A percentile compares a stretch with the other conserved stretches of the same genome.
phyloP scores from a whole-genome alignment of 768 basidiomycete genomes.

The Neoboletus brunneissimus region DNA sequence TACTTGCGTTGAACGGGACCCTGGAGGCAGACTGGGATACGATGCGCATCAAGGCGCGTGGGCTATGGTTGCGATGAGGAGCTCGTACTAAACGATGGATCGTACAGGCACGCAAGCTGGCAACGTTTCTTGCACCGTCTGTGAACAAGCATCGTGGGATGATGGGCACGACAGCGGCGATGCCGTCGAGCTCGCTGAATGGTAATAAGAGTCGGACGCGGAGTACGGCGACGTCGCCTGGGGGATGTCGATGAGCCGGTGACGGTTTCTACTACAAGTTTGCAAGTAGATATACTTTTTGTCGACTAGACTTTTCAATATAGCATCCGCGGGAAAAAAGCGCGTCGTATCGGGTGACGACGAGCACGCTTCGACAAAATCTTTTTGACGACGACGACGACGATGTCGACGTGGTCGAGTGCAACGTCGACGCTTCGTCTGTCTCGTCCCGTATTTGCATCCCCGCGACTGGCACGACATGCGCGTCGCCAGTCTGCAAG shows the following conservation, averaged over 20 bases:
- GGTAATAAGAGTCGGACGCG: constrained; percentile 26
- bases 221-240: constrained; percentile 31
- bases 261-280: background rate
- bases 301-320: background rate
- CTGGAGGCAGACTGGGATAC: constrained; percentile 63
- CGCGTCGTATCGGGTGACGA: background rate
- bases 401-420: constrained; percentile 22
- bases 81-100: background rate
- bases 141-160: constrained; percentile 37
- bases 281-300: background rate
- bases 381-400: constrained; percentile 11
- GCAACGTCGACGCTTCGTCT: constrained; percentile 18
- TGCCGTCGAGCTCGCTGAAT: constrained; percentile 4
- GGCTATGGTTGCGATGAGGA: background rate
- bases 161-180: constrained; percentile 16
- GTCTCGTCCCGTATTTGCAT: constrained; percentile 4
- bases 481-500: constrained; percentile 39
- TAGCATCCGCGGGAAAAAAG: constrained; percentile 26
- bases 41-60: constrained; percentile 57
- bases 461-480: constrained; percentile 11
- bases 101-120: constrained; percentile 32
- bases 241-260: constrained; percentile 9
- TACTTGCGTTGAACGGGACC: constrained; percentile 67
- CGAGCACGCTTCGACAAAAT: background rate
- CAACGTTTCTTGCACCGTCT: constrained; percentile 33